Evolutionary conservation across 495 filamentous ascomycete genomes (phyloP).

Genomic region (Aspergillus wentii): DNA sequence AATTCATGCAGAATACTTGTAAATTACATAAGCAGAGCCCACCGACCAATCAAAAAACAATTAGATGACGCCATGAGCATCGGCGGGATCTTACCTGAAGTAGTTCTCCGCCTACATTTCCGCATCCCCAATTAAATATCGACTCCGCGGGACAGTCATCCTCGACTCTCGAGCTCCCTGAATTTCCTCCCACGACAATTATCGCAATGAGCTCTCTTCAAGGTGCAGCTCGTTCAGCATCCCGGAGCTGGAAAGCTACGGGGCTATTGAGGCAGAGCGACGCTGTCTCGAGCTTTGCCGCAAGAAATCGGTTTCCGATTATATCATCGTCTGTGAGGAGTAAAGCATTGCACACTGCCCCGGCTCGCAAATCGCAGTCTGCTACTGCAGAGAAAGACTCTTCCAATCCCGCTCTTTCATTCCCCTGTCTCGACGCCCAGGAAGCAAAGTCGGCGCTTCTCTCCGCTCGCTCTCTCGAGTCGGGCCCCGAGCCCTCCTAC

Average conservation of each 20-base stretch:
- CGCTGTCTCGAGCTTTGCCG: slow-evolving; percentile 6
- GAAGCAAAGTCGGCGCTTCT: slow-evolving; percentile 81
- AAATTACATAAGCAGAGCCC: too few species aligned
- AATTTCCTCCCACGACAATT: too few species aligned
- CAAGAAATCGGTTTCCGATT: slow-evolving; percentile 12
- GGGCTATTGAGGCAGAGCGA: slow-evolving; percentile 14
- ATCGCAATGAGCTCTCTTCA: slow-evolving; percentile 23
- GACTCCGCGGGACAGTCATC: too few species aligned
- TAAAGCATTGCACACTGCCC: slow-evolving; percentile 18
- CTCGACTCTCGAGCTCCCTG: too few species aligned
- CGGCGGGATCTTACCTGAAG: slow-evolving; percentile 13
- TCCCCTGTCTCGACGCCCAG: slow-evolving; percentile 90
- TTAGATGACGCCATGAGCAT: slow-evolving; percentile 18
- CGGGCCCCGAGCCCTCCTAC: slow-evolving; percentile 91
- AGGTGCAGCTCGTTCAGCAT: slow-evolving; percentile 17
- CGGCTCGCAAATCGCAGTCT: slow-evolving; percentile 24
- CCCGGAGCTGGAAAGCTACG: slow-evolving; percentile 12
- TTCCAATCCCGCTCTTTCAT: slow-evolving; percentile 88
- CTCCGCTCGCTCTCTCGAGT: slow-evolving; percentile 61
- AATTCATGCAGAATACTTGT: too few species aligned
- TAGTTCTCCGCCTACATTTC: slow-evolving; percentile 14
- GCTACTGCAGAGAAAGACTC: slow-evolving; percentile 35
- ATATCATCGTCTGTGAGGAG: slow-evolving; percentile 1
- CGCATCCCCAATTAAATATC: too few species aligned
- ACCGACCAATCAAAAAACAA: slow-evolving; percentile 12